Evolutionary conservation across 2,329 filamentous ascomycete species (phyloP), one percentile per base, ranked within the genome.

Genomic region (Acephala macrosclerotiorum): DNA sequence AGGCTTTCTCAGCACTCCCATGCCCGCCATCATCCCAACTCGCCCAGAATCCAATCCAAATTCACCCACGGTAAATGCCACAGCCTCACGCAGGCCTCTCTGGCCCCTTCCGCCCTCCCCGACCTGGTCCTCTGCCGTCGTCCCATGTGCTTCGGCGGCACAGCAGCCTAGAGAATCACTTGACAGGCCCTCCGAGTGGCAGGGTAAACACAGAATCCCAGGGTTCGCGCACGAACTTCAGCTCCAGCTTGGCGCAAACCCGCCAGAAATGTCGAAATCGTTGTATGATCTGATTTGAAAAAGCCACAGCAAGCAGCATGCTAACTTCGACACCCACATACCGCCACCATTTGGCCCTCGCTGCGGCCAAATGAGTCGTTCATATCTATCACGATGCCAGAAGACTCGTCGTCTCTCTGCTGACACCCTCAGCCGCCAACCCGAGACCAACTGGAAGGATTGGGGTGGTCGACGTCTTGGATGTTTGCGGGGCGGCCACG

Each of bases 211-310:
- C n/a, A n/a, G n/a, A n/a, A n/a, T n/a, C n/a, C n/a, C n/a, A n/a
- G n/a, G n/a, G n/a, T n/a, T 29, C 55, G 58, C 58, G 62, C 63
- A 66, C 58, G 65, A 63, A 47, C 36, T 64, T 66, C 64, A 66
- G 61, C 64, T 64, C 49, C 55, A 53, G 55, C 63, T 49, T 58
- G 59, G 53, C 20, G 38, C 42, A 26, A 55, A 35, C 45, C 36
- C 29, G 35, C 56, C 57, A 58, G 61, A 58, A 58, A 65, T 53
- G 49, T 53, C 45, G 35, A 25, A 51, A 40, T 59, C 51, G 22
- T 40, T 61, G 60, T 60, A 59, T 63, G 60, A 62, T 59, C 62
- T 61, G 47, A 58, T 65, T 22, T 60, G 58, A 59, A 56, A 68
- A 64, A 61, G 61, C 66, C 63, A 66, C 57, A 25, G 16, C 35